A percentile compares a stretch with the other conserved stretches of the same genome.
phyloP scores from a whole-genome alignment of 1,284 basidiomycete species.

The Naganishia cerealis region DNA sequence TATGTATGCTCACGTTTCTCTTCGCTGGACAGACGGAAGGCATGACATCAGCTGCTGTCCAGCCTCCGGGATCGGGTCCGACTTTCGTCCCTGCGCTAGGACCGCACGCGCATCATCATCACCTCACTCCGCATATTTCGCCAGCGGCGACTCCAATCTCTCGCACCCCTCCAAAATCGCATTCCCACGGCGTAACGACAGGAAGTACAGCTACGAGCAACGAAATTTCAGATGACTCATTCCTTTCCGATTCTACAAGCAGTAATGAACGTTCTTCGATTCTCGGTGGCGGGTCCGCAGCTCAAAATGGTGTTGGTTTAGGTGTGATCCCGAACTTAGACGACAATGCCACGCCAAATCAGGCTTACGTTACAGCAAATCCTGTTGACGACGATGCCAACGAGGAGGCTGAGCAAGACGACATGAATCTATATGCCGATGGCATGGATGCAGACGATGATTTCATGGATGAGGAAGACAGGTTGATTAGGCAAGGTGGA shows the following conservation, averaged over 20 bases:
- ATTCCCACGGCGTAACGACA: conserved; percentile 31
- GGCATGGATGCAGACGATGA: conserved; percentile 53
- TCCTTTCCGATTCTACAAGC: conserved; percentile 32
- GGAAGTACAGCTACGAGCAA: conserved; percentile 38
- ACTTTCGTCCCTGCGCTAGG: conserved; percentile 42
- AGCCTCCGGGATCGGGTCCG: conserved; percentile 66
- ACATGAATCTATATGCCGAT: conserved; percentile 54
- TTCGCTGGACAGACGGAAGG: conserved; percentile 60
- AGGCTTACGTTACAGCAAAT: conserved; percentile 56
- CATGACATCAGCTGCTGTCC: conserved; percentile 68
- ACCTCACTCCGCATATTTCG: conserved; percentile 42
- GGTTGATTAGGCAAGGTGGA: conserved; percentile 74
- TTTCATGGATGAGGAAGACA: conserved; percentile 73
- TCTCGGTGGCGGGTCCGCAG: conserved; percentile 38
- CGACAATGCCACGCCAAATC: conserved; percentile 41
- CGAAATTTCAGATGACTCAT: conserved; percentile 46
- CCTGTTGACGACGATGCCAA: conserved; percentile 58
- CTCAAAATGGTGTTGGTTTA: conserved; percentile 48
- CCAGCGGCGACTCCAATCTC: conserved; percentile 25
- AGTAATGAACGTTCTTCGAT: conserved; percentile 12
- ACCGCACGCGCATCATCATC: conserved; percentile 40
- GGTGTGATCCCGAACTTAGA: conserved; percentile 47
- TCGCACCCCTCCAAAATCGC: conserved; percentile 35
- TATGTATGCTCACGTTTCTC: conserved; percentile 1
- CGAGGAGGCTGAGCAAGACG: conserved; percentile 40